Conservation (phyloP, 2,329 filamentous ascomycete species). For the Sporothrix pseudoabietina region DNA sequence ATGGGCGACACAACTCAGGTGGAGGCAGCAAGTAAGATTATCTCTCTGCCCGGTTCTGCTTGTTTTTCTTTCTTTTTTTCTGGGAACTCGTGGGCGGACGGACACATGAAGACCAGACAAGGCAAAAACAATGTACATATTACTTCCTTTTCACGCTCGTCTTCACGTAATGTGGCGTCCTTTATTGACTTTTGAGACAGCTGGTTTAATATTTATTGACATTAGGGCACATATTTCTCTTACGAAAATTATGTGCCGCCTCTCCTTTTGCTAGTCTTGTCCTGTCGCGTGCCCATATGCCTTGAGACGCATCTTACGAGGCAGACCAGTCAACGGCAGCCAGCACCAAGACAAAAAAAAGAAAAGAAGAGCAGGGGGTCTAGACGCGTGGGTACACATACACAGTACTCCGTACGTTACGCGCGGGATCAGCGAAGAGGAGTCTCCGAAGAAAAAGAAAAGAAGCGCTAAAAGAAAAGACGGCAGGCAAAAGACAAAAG, state of each 20-base stretch:
- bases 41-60: background rate
- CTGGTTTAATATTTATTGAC: background rate
- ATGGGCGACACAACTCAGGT: background rate
- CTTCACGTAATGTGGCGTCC: constrained; percentile 20
- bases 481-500: background rate
- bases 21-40: background rate
- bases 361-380: background rate
- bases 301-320: background rate
- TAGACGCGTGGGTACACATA: background rate
- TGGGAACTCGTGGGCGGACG: background rate
- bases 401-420: no score
- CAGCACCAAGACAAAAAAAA: background rate
- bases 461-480: background rate
- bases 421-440: background rate
- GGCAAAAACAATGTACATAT: background rate
- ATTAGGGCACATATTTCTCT: background rate
- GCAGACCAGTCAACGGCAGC: background rate
- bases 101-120: background rate
- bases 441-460: constrained; percentile 12
- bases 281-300: constrained; percentile 9
- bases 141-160: background rate
- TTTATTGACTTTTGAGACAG: background rate
- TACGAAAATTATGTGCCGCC: background rate
- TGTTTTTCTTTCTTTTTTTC: background rate
- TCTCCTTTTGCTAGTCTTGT: background rate